Evolutionary conservation across 805 yeast genomes (phyloP), one percentile per base, ranked within the genome.

Genomic region (Barnettozyma wickerhamii): DNA sequence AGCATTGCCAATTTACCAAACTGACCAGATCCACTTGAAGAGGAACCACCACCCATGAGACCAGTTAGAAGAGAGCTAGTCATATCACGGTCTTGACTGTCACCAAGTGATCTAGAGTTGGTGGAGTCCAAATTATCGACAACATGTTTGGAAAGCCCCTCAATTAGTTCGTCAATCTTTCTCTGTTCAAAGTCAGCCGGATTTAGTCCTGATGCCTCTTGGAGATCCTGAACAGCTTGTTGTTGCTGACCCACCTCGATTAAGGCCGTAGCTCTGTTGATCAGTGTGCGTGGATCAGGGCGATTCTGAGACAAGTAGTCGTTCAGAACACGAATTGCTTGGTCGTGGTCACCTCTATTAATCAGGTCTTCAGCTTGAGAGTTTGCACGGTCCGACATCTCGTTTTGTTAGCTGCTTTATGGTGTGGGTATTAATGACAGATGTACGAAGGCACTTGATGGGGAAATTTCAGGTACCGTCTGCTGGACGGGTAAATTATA

Each of bases 131-230:
- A 44, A 19, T 45, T 47, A 20, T 46, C 33, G 6, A 50, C 54
- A 24, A 56, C 57, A 31, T 55, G 55, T 10, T 40, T 23, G 1
- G 57, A 49, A 6, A 56, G 13, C 2, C 31, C 30, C 17, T 48
- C 50, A 26, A 56, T 52, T 42, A 55, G 31, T 3, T 39, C 19
- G 12, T 53, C 57, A 36, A 56, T 56, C n/a, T 35, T 35, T 3
- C 20, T 12, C 9, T 41, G 29, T 33, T 56, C 52, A 15, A 50
- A 40, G 10, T 23, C 28, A 5, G 48, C 28, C 15, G 60, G 59
- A 28, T 50, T 47, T 45, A 36, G 33, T 19, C 42, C 28, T 3
- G 52, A 44, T 5, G 60, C 60, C 20, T 46, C 38, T 31, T 51
- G 37, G 17, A 56, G 38, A 24, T 51, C 56, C 18, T 48, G 39